phyloP scores from a whole-genome alignment of 2,329 filamentous ascomycete genomes.

The Fusarium anguioides region DNA sequence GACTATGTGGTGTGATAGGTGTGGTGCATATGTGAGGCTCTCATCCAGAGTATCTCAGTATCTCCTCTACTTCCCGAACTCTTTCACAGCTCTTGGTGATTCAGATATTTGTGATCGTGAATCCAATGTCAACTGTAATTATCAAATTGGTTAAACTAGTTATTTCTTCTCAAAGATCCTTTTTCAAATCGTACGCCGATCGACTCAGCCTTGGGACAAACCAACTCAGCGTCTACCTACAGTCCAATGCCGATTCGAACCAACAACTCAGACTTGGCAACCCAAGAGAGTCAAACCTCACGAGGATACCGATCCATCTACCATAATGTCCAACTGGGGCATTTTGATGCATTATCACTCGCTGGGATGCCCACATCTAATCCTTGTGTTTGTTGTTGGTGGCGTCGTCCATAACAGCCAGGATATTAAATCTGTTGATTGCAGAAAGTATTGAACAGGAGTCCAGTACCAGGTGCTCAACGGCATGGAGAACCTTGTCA shows the following conservation, averaged over 20 bases:
- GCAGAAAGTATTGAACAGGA: neutral
- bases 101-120: neutral
- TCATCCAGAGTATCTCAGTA: neutral
- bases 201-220: neutral
- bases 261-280: neutral
- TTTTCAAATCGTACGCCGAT: neutral
- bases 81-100: neutral
- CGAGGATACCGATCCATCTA: neutral
- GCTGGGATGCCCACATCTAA: neutral
- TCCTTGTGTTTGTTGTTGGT: conserved; percentile 22
- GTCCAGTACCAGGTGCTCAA: neutral
- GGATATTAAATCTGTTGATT: conserved; percentile 11
- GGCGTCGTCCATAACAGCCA: conserved; percentile 7
- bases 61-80: neutral
- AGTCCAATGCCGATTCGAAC: neutral
- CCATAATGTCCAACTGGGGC: neutral
- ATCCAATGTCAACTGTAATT: neutral
- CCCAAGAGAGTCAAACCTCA: neutral
- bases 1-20: neutral
- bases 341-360: neutral
- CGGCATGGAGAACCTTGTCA: neutral
- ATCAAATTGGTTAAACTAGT: too few species aligned
- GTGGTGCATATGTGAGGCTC: neutral
- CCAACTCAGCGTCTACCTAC: neutral
- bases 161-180: neutral